Evolutionary conservation across 2,329 filamentous ascomycete genomes (phyloP), one percentile per base, ranked within the genome.

Genomic region (Scortechinia acanthostroma): DNA sequence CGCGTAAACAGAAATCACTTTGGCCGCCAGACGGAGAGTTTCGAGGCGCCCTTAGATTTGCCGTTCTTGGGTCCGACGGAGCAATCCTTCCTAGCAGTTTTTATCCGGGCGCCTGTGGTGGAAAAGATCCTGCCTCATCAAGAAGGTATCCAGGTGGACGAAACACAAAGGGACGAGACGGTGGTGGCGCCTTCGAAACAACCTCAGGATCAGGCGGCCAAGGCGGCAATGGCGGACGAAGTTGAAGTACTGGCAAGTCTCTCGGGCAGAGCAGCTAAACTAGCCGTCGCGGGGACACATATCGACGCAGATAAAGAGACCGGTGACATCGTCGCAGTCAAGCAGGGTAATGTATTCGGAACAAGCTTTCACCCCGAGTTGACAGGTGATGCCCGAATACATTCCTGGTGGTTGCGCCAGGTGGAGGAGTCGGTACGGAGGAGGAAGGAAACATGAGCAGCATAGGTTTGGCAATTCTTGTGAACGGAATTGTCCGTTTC

Each of bases 281-380:
- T 67, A 46, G 35, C 35, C 35, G 20, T 6, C 17, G 10, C 14
- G 20, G 35, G 35, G 6, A 10, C 14, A 19, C 6, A 40, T 6
- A 19, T 40, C 35, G 20, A 40, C 20, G 10, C 35, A 19, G 35
- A 40, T 17, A 10, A 40, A 19, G 35, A 40, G 6, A 75, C 71
- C 2, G 78, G 84, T 2, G 87, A 95, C 52, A 91, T 97, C 44
- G 82, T 97, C 43, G 91, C 91, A 0, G 88, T 97, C 23, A 76
- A 78, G 51, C 91, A 97, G 65, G 88, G 86, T 1, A 96, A 96
- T 62, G 85, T 95, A 0, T 86, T 97, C 55, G 93, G 90, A 3
- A 96, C 87, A 2, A 96, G 91, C 57, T 98, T 97, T 59, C 93
- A 97, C 56, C 93, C 93, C 0, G 93, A 98, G 63, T 63, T 98